Evolutionary conservation across 306 rosid species (phyloP).

Genomic region (Boehmeria nivea): DNA sequence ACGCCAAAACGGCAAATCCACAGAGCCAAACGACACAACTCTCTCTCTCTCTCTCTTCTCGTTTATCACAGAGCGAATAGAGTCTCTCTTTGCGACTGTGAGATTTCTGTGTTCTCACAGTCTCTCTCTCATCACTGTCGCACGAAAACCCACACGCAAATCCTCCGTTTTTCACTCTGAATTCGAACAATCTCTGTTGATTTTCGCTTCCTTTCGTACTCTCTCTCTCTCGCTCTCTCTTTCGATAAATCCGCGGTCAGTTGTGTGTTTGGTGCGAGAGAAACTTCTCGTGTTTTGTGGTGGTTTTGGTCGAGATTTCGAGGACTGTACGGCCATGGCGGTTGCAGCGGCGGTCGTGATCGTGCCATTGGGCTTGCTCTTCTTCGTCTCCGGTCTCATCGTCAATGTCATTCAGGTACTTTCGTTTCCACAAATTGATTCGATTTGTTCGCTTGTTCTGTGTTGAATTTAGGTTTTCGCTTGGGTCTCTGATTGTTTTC

Average conservation of each 20-base stretch:
- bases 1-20: no score
- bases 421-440: neutral
- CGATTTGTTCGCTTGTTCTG: neutral
- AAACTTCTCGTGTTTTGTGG: neutral
- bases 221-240: neutral
- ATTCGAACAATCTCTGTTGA: neutral
- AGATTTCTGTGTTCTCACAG: neutral
- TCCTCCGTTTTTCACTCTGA: conserved; percentile 4
- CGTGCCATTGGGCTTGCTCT: conserved; percentile 80
- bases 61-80: neutral
- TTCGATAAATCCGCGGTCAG: neutral
- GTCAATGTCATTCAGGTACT: conserved; percentile 77
- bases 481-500: neutral
- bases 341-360: conserved; percentile 70
- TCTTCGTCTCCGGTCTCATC: conserved; percentile 78
- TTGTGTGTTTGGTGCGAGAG: no score
- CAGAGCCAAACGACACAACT: no score
- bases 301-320: conserved; percentile 9
- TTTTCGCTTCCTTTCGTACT: neutral
- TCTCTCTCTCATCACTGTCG: conserved; percentile 1
- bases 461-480: neutral
- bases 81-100: neutral
- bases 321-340: conserved; percentile 48
- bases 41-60: neutral
- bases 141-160: conserved; percentile 4